Evolutionary conservation across 1,284 basidiomycete genomes (phyloP), one percentile per base, ranked within the genome.

Genomic region (Testicularia cyperi): DNA sequence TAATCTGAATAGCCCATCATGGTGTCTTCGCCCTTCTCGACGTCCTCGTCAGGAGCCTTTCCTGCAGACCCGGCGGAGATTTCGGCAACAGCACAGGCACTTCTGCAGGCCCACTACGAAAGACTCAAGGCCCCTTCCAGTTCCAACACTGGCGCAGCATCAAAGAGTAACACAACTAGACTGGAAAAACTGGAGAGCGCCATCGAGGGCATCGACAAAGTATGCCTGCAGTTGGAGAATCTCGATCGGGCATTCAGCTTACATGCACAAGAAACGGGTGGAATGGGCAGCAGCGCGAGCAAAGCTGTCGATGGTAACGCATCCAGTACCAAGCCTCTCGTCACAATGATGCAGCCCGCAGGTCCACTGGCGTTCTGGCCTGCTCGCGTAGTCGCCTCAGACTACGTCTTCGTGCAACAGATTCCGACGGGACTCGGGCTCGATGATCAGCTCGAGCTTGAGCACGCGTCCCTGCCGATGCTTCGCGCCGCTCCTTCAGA

Each of bases 151-250:
- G 6, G 10, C 8, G 14, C n/a, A n/a, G n/a, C n/a, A n/a, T n/a
- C n/a, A n/a, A n/a, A n/a, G n/a, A n/a, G n/a, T n/a, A n/a, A n/a
- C n/a, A n/a, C n/a, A n/a, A n/a, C n/a, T n/a, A n/a, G n/a, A 9
- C 37, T 55, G 4, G 21, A 27, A 10, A 47, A 28, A 21, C 34
- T 62, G 13, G 57, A 62, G 20, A 30, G 24, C 21, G 39, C 44
- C 2, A 24, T 24, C 0, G 21, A 21, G 5, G 51, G 52, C 27
- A 35, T 52, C 26, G 57, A 55, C 16, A 31, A 47, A 6, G 33
- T 55, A 23, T 55, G 47, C 28, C 33, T 62, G 8, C 57, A 62
- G 27, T 40, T 62, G 14, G 57, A 62, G 24, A 62, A 62, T 15
- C 21, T 62, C 4, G n/a, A n/a, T n/a, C n/a, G n/a, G n/a, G n/a